Conservation (phyloP, 805 yeast genomes). For the Cyberlindnera saturnus region DNA sequence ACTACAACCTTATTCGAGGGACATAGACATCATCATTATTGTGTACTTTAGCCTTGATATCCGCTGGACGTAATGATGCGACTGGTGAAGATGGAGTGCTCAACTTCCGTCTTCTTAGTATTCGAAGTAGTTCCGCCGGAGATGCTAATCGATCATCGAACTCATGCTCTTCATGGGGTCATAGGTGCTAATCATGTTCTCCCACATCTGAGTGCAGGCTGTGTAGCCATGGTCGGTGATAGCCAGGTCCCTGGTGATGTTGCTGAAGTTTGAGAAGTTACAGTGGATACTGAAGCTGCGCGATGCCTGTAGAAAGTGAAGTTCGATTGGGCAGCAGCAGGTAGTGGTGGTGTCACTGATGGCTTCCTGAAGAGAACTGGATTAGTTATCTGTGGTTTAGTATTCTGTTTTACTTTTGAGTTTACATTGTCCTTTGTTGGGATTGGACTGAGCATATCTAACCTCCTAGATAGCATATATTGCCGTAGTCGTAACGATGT, state of each 20-base stretch:
- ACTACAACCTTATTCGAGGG: constrained; percentile 8
- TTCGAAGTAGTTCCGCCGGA: constrained; percentile 10
- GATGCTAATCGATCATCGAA: constrained; percentile 9
- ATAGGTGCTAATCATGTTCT: constrained; percentile 7
- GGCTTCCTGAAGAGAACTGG: constrained; percentile 18
- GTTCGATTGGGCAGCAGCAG: constrained; percentile 3
- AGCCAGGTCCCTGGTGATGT: constrained; percentile 16
- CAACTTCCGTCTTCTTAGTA: background rate
- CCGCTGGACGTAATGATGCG: background rate
- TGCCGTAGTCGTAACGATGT: too few species aligned
- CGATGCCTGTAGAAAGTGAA: background rate
- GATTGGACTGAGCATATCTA: constrained; percentile 16
- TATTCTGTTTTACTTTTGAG: too few species aligned
- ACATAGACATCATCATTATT: constrained; percentile 23
- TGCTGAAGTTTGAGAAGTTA: background rate
- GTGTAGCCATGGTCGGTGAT: constrained; percentile 14
- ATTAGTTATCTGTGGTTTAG: too few species aligned
- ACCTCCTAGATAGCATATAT: too few species aligned
- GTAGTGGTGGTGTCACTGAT: constrained; percentile 22
- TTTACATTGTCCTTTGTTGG: constrained; percentile 8
- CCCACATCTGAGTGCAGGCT: constrained; percentile 2
- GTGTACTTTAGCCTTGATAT: constrained; percentile 18
- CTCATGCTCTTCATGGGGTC: constrained; percentile 7
- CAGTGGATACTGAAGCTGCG: background rate
- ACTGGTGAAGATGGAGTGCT: background rate